phyloP scores from a whole-genome alignment of 768 basidiomycete species.

The Tephrocybe sp. region DNA sequence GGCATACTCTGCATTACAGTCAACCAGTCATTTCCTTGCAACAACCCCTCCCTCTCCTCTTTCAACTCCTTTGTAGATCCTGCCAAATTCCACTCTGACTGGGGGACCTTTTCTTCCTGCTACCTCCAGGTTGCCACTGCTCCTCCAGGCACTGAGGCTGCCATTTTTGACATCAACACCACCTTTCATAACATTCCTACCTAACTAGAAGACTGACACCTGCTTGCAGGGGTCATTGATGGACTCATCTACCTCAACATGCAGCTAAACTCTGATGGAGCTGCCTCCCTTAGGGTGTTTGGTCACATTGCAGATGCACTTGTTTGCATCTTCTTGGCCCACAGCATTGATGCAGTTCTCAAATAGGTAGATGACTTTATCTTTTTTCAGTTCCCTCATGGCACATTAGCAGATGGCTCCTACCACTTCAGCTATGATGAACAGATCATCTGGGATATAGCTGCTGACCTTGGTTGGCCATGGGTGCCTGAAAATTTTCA shows the following conservation, averaged over 20 bases:
- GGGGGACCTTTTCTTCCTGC: neutral
- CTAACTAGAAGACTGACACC: neutral
- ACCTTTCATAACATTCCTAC: neutral
- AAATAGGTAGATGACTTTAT: conserved; percentile 1
- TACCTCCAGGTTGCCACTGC: neutral
- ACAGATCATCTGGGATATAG: neutral
- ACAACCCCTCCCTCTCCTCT: neutral
- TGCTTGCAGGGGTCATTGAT: neutral
- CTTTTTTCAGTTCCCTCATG: neutral
- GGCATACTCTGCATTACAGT: conserved; percentile 1
- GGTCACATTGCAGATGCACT: neutral
- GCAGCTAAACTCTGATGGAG: neutral
- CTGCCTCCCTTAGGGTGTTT: neutral
- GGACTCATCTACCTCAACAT: neutral
- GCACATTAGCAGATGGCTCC: neutral
- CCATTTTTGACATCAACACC: neutral
- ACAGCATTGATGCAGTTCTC: neutral
- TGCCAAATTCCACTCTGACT: neutral
- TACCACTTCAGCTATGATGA: neutral
- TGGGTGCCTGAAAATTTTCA: neutral
- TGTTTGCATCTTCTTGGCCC: neutral
- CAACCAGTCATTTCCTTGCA: neutral
- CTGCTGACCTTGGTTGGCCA: neutral
- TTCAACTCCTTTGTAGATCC: neutral
- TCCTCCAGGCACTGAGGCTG: neutral